Base-by-base conservation (phyloP, 169 alveolate genomes). In the Plasmodium gallinaceum region DNA sequence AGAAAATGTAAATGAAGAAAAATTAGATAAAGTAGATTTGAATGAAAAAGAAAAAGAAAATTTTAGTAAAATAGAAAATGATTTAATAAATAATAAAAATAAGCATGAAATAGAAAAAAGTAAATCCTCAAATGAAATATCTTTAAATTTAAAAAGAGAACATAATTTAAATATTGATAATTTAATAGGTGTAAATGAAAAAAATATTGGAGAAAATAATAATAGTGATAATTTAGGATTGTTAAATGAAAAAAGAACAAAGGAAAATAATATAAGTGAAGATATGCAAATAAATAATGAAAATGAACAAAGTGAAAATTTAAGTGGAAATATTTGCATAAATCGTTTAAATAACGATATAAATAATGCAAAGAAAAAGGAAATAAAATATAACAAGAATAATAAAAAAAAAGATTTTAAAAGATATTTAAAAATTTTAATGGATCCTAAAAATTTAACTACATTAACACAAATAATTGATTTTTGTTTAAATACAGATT, bases 381-480 rank as follows among this genome's bases (percentile, higher is more conserved):
- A 54, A 7, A 54, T 54, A 54, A 54, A 54, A 54, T 12, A 54
- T 54, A 8, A 51, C 16, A 18, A 54, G 22, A 54, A 54, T 54
- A 54, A 54, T 7, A 54, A 12, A 7, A 9, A 54, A 7, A 54
- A 12, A 16, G 64, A 54, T 54, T 7, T 12, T 54, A 54, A 52
- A 26, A 66, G 24, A 57, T 42, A 45, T 60, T 62, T 74, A 46
- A 45, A 64, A 87, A 58, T 51, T 60, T 89, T 58, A 69, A 88
- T 46, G 93, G 65, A 43, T 64, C 88, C 88, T 12, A 39, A 43
- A 42, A 51, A 66, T 45, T 24, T 71, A 91, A 92, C 88, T 42
- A 88, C 85, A n/a, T 46, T 69, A 42, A 75, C 93, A 68, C 94
- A 86, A 51, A 78, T 52, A 62, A 54, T 69, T 16, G 86, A 71